phyloP scores from a whole-genome alignment of 2,329 filamentous ascomycete species.

The Claviceps humidiphila region DNA sequence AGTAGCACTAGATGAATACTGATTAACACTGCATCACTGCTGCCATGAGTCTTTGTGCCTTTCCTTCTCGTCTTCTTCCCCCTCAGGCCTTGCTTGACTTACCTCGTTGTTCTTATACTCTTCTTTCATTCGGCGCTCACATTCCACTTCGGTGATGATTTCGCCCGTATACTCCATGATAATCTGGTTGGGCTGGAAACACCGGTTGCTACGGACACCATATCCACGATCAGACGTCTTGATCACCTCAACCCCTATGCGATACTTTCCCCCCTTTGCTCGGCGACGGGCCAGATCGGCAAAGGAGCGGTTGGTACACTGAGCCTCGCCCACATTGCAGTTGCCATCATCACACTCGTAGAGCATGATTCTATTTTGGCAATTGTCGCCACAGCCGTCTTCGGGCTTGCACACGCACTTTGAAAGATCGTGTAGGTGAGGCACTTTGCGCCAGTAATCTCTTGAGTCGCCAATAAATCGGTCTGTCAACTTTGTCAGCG shows the following conservation, averaged over 20 bases:
- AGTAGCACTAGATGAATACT: constrained; percentile 59
- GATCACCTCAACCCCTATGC: constrained; percentile 88
- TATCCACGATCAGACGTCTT: constrained; percentile 82
- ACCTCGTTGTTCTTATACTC: constrained; percentile 91
- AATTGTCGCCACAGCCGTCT: constrained; percentile 74
- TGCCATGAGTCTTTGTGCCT: background rate
- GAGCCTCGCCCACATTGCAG: constrained; percentile 61
- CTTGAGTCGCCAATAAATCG: constrained; percentile 79
- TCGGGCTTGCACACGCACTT: constrained; percentile 68
- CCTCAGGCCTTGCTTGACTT: constrained; percentile 16
- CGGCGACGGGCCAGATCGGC: constrained; percentile 62
- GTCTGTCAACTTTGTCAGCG: constrained; percentile 36
- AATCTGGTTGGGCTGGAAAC: constrained; percentile 80
- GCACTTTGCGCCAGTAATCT: constrained; percentile 67
- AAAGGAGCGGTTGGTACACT: constrained; percentile 81
- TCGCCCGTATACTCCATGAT: constrained; percentile 98
- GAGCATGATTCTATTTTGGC: constrained; percentile 91
- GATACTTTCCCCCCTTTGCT: constrained; percentile 70
- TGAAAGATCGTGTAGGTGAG: constrained; percentile 58
- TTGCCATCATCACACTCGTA: constrained; percentile 92
- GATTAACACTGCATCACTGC: background rate
- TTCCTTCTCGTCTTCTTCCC: background rate
- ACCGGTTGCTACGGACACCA: constrained; percentile 80
- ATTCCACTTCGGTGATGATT: constrained; percentile 91
- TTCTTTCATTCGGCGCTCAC: constrained; percentile 84